A percentile compares a stretch with the other conserved stretches of the same genome.
Conservation (phyloP, 164 flowering plant genomes). For the Buxus sempervirens region DNA sequence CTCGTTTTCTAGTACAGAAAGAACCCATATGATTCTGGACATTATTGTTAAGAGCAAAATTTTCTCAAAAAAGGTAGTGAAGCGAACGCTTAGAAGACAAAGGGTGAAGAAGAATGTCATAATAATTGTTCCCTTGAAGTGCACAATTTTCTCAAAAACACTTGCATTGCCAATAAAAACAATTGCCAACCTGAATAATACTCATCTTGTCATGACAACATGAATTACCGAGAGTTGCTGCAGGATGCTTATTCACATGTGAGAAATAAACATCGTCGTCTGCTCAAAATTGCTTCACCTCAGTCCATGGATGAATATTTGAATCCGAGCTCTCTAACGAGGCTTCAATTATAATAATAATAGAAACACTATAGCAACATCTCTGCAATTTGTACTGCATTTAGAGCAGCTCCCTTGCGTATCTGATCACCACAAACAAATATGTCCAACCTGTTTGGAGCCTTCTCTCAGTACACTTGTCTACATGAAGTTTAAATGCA, state of each 20-base stretch:
- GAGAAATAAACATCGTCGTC: background rate
- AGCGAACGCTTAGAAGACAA: no score
- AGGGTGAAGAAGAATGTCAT: no score
- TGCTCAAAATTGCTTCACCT: slow-evolving; percentile 8
- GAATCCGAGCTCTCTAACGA: slow-evolving; percentile 9
- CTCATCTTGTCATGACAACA: no score
- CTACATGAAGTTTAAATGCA: no score
- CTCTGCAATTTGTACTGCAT: slow-evolving; percentile 96
- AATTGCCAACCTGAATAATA: background rate
- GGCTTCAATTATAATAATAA: background rate
- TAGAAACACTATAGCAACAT: slow-evolving; percentile 43
- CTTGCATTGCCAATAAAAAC: background rate
- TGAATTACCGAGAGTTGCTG: background rate
- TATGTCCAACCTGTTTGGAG: slow-evolving; percentile 73
- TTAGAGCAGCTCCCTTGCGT: slow-evolving; percentile 98
- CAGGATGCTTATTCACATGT: background rate
- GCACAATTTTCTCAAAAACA: no score
- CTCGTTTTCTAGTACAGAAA: no score
- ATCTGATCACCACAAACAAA: slow-evolving; percentile 97
- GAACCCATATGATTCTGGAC: no score
- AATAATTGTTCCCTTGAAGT: no score
- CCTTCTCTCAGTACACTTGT: background rate
- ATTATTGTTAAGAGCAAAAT: no score
- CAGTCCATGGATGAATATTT: background rate
- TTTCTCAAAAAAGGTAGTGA: no score